Evolutionary conservation across 2,329 filamentous ascomycete species (phyloP), one percentile per base, ranked within the genome.

Genomic region (Aspergillus latus): DNA sequence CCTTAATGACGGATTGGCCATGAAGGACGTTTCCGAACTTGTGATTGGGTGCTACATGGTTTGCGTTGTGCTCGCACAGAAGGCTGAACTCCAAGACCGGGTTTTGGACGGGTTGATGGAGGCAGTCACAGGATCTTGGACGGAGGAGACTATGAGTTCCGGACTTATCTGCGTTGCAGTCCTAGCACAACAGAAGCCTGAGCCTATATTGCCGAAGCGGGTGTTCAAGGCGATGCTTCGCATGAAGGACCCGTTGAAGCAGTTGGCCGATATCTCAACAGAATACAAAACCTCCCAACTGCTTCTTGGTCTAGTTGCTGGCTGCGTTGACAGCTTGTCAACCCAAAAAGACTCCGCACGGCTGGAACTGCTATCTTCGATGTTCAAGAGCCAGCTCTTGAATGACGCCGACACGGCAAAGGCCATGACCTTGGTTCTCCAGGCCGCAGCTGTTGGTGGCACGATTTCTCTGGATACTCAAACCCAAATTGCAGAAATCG

Each of bases 31-130:
- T 0, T 84, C 91, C 0, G 90, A 93, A 59, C 78, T 96, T 42
- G 89, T 92, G 62, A 83, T 95, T 58, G 92, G 89, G 13, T 92
- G 89, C 56, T 97, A 96, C 72, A 96, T 97, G 88, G 86, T 96
- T 16, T 83, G 92, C 54, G 85, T 91, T 5, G 86, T 97, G 48
- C 82, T 97, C 59, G 92, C 90, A 5, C 87, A 90, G 48, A 96
- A 96, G 73, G 87, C 88, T 0, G 82, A 84, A 47, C 80, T 97
- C 11, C 85, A 89, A 46, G 92, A 97, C 65, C 83, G 84, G 55
- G 84, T 92, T 2, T 79, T 97, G n/a, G 86, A 89, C 52, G 87
- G 88, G 1, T 82, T 99, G 67, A 96, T 97, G 91, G 90, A 96
- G 66, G 90, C 92, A 60, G 84, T 96, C 34, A 87, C 89, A 7